Conservation (phyloP, 805 yeast species). For the Monosporozyma siamensis region DNA sequence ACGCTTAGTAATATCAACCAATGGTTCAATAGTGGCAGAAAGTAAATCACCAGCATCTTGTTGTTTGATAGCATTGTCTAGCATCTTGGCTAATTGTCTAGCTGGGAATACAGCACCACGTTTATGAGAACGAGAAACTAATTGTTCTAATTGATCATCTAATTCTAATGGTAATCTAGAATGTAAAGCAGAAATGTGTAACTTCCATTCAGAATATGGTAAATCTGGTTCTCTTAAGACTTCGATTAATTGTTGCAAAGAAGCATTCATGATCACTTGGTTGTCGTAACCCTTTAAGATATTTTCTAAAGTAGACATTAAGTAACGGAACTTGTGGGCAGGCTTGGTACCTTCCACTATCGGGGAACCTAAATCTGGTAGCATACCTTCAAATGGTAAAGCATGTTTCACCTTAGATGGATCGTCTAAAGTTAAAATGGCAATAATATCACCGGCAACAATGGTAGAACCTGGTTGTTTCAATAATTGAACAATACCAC, state of each 20-base stretch:
- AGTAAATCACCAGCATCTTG: conserved; percentile 47
- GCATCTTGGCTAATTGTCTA: conserved; percentile 62
- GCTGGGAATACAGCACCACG: conserved; percentile 90
- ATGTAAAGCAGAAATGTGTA: conserved; percentile 81
- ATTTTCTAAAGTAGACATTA: conserved; percentile 56
- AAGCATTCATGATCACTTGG: conserved; percentile 84
- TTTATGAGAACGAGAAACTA: conserved; percentile 54
- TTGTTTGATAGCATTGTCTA: conserved; percentile 48
- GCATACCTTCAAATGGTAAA: conserved; percentile 84
- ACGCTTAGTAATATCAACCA: conserved; percentile 57
- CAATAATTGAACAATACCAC: conserved; percentile 83
- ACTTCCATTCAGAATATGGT: conserved; percentile 89
- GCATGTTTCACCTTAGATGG: conserved; percentile 98
- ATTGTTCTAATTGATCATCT: conserved; percentile 53
- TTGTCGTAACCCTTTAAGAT: conserved; percentile 89
- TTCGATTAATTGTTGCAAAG: conserved; percentile 62
- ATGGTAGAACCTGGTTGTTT: conserved; percentile 99
- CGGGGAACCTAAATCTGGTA: conserved; percentile 84
- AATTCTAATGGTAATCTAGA: conserved; percentile 76
- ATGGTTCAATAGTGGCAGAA: conserved; percentile 57
- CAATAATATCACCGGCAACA: conserved; percentile 93
- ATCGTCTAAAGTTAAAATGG: conserved; percentile 88
- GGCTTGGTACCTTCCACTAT: conserved; percentile 75
- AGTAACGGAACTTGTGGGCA: conserved; percentile 56
- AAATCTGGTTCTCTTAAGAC: conserved; percentile 70